Base-by-base conservation (phyloP, 2,329 filamentous ascomycete genomes). In the Pseudocercospora cruenta region DNA sequence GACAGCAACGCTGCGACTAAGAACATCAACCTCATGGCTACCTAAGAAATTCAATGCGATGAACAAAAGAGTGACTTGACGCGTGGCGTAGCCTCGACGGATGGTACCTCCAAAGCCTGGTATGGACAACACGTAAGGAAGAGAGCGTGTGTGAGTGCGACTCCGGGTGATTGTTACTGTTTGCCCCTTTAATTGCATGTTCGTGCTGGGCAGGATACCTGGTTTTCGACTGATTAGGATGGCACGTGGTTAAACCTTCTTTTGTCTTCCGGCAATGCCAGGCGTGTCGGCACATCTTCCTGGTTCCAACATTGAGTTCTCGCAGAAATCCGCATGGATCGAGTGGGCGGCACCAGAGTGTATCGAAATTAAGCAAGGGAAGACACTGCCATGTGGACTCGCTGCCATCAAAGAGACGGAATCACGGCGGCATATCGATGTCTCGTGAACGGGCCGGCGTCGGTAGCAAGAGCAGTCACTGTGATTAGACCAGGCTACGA, bases 1-100 rank as follows among this genome's bases (percentile, higher is more conserved):
- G 55, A 64, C 49, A 67, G 51, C 65, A 67, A 61, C 21, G 65
- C 61, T 47, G 61, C 58, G 24, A 47, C 24, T 24, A 67, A 19
- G 3, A 61, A 16, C 6, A 58, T 12, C 19, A 53, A 54, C 22
- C 39, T 62, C 61, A 64, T 61, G 10, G 33, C 24, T 39, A 21
- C 49, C n/a, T 22, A 36, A 55, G 60, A 62, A 43, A 45, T n/a
- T 16, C 19, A 39, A 55, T 43, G 16, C 39, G 8, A 33, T 24
- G 26, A 28, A 19, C 24, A 21, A 54, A 36, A 36, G 51, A 58
- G 31, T 58, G 55, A 39, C 55, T 39, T 26, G 55, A 43, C 33
- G 33, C 55, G 55, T 43, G 22, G 26, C 55, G 55, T 43, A 19
- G 31, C 9, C 33, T 31, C 19, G 55, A 43, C 9, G 43, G 55